Percentiles rank a stretch among this genome's conserved stretches.
These are phyloP conservation scores for Claviceps digitariae DNA, from an alignment of 2,329 filamentous ascomycete genomes.

Conservation along the genomic window DNA sequence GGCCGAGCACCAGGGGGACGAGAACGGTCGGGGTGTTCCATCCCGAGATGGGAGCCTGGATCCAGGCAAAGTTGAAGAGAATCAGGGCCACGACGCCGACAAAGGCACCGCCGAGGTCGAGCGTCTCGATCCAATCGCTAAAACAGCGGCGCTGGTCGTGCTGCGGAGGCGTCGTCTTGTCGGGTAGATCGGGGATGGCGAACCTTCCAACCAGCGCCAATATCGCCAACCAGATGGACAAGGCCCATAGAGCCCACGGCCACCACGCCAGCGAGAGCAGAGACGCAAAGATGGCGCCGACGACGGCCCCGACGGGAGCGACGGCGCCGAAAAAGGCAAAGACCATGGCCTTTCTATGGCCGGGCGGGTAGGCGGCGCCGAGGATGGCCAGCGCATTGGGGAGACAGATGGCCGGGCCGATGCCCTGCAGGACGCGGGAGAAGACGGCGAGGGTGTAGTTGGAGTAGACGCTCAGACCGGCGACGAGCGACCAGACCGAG, in stretches of 20 bases:
- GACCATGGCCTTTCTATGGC: slow-evolving; percentile 44
- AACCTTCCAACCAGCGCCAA: slow-evolving; percentile 19
- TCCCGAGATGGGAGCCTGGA: slow-evolving; percentile 45
- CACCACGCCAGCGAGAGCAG: slow-evolving; percentile 30
- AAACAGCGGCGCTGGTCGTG: slow-evolving; percentile 3
- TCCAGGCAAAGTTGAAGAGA: slow-evolving; percentile 55
- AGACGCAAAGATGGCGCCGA: slow-evolving; percentile 27
- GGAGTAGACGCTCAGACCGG: slow-evolving; percentile 28
- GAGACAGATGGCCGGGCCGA: slow-evolving; percentile 48
- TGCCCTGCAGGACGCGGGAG: slow-evolving; percentile 41
- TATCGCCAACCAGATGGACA: slow-evolving; percentile 21
- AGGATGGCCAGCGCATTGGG: slow-evolving; percentile 53
- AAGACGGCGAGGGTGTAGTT: slow-evolving; percentile 32
- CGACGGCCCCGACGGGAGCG: slow-evolving; percentile 31
- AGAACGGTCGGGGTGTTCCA: slow-evolving; percentile 46
- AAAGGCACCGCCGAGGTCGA: slow-evolving; percentile 27
- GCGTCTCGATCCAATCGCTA: slow-evolving; percentile 14
- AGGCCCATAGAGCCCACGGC: slow-evolving; percentile 34
- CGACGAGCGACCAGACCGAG: slow-evolving; percentile 35
- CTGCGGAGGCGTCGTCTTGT: slow-evolving; percentile 6
- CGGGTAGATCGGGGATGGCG: slow-evolving; percentile 20
- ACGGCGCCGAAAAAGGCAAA: slow-evolving; percentile 38
- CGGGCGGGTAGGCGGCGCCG: slow-evolving; percentile 41
- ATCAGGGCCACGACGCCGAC: slow-evolving; percentile 41
- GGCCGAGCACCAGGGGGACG: slow-evolving; percentile 41